Evolutionary conservation across 2,329 filamentous ascomycete genomes (phyloP).

Genomic region (Verticillium alfalfae): DNA sequence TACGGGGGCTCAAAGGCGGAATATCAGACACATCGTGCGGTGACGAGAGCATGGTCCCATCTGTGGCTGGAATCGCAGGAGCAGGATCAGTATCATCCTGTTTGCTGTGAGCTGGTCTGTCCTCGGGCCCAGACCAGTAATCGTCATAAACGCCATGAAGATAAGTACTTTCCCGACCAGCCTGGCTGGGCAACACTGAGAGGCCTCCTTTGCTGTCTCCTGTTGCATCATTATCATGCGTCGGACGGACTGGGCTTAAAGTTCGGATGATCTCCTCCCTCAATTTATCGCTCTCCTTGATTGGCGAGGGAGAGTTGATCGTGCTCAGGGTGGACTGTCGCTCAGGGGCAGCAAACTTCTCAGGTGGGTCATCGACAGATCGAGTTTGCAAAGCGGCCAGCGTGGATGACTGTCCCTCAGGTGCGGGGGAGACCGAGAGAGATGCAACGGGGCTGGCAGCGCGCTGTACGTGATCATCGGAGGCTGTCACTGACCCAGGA

Average conservation of each 20-base stretch:
- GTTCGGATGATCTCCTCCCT: slow-evolving; percentile 71
- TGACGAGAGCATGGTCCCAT: neutral
- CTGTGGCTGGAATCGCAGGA: neutral
- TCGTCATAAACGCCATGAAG: slow-evolving; percentile 62
- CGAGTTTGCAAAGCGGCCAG: neutral
- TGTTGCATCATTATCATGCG: slow-evolving; percentile 2
- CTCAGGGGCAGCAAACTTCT: slow-evolving; percentile 26
- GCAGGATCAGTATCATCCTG: neutral
- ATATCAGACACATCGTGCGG: neutral
- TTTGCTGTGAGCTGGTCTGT: slow-evolving; percentile 18
- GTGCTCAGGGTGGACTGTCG: slow-evolving; percentile 40
- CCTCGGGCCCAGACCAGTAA: slow-evolving; percentile 53
- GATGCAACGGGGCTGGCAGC: neutral
- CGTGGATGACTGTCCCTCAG: neutral
- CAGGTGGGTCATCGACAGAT: slow-evolving; percentile 10
- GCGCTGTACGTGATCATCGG: neutral
- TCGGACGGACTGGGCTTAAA: slow-evolving; percentile 45
- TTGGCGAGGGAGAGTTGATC: slow-evolving; percentile 41
- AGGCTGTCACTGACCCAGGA: neutral
- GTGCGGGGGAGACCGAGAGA: too few relatives aligned
- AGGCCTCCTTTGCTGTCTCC: slow-evolving; percentile 1
- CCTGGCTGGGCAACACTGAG: neutral
- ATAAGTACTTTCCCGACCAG: slow-evolving; percentile 53
- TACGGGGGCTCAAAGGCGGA: slow-evolving; percentile 11
- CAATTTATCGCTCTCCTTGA: slow-evolving; percentile 66